Conservation (phyloP, 768 basidiomycete genomes). For the Agrocybe pediades region DNA sequence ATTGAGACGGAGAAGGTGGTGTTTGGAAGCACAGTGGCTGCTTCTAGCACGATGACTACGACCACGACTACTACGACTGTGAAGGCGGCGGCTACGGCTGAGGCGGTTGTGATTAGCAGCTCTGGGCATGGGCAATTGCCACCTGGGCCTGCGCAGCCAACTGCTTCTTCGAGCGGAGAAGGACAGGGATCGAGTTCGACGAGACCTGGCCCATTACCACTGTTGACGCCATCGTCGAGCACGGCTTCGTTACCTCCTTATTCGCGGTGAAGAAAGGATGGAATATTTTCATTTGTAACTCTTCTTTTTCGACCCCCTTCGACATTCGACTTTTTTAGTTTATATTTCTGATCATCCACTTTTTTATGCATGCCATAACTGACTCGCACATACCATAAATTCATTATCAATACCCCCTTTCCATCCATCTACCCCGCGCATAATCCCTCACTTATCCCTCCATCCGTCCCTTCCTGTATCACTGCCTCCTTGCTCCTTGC, state of each 20-base stretch:
- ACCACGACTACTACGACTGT: background rate
- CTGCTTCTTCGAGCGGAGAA: too few species aligned
- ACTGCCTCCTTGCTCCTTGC: background rate
- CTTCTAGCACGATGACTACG: background rate
- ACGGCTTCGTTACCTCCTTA: conserved; percentile 18
- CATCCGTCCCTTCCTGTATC: background rate
- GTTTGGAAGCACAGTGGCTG: conserved; percentile 5
- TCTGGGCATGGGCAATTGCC: background rate
- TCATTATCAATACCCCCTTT: background rate
- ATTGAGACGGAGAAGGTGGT: conserved; percentile 3
- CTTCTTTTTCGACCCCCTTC: background rate
- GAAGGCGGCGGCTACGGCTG: conserved; percentile 1
- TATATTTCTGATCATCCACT: background rate
- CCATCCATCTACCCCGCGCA: too few species aligned
- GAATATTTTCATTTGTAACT: background rate
- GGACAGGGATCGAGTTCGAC: background rate
- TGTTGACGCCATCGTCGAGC: conserved; percentile 17
- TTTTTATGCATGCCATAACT: background rate
- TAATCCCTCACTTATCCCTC: background rate
- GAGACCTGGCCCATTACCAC: background rate
- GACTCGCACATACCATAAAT: background rate
- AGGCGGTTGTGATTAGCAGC: too few species aligned
- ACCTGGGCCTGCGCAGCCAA: background rate
- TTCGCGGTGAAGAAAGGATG: conserved; percentile 15
- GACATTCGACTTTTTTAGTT: background rate